Conservation (phyloP, 176 grass and related monocot species). For the Juncus inflexus region DNA sequence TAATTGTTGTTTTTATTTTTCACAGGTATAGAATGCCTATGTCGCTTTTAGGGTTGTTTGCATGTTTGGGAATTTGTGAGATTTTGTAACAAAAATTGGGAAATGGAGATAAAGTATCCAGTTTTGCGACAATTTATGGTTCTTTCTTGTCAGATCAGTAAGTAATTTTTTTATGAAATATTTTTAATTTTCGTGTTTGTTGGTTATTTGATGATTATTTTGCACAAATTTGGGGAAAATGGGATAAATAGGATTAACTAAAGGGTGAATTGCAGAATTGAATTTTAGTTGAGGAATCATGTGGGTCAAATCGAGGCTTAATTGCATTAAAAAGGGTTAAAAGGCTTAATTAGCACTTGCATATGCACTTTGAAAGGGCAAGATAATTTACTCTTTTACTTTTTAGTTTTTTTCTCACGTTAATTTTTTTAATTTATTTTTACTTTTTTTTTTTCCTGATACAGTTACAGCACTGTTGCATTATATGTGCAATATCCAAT, state of each 20-base stretch:
- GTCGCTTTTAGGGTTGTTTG: slow-evolving; percentile 60
- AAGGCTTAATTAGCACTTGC: not conserved
- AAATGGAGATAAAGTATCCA: slow-evolving; percentile 36
- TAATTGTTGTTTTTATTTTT: slow-evolving; percentile 7
- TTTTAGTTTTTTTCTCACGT: slow-evolving; percentile 8
- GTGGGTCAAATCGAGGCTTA: too few species aligned
- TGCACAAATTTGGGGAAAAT: not conserved
- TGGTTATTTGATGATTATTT: not conserved
- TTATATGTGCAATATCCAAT: slow-evolving; percentile 72
- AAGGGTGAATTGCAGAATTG: not conserved
- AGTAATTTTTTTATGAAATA: slow-evolving; percentile 18
- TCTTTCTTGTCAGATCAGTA: slow-evolving; percentile 43
- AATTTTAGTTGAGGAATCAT: not conserved
- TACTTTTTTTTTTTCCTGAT: not conserved
- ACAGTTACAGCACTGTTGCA: slow-evolving; percentile 52
- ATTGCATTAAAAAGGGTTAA: too few species aligned
- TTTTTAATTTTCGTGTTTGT: too few species aligned
- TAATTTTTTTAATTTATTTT: slow-evolving; percentile 1
- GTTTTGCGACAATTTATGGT: slow-evolving; percentile 44
- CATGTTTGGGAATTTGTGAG: slow-evolving; percentile 50
- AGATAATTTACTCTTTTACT: not conserved
- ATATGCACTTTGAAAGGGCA: not conserved
- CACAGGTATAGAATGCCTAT: slow-evolving; percentile 78
- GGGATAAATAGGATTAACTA: not conserved
- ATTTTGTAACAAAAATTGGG: slow-evolving; percentile 52